A percentile compares a stretch with the other conserved stretches of the same genome.
Evolutionary conservation across 805 yeast species (phyloP).

Genomic region (Starmerella tilneyi): DNA sequence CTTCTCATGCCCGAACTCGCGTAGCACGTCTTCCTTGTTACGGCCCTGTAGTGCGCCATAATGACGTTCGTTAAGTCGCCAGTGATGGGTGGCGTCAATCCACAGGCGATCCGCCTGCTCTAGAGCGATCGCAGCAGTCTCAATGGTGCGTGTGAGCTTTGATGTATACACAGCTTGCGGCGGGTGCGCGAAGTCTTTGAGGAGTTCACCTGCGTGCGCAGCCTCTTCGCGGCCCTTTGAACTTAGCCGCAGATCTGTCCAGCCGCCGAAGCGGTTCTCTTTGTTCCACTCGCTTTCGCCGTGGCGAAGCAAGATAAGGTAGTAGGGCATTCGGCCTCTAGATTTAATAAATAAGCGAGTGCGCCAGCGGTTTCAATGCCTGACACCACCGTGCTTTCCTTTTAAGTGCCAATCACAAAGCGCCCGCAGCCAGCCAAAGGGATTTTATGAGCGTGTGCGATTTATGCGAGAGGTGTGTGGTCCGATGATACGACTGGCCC

Average conservation of each 20-base stretch:
- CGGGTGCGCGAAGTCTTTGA: slow-evolving; percentile 68
- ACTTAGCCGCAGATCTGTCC: slow-evolving; percentile 87
- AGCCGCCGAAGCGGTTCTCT: slow-evolving; percentile 93
- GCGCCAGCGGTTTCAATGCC: too few species aligned
- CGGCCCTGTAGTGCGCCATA: slow-evolving; percentile 98
- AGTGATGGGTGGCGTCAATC: slow-evolving; percentile 83
- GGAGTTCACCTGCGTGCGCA: slow-evolving; percentile 75
- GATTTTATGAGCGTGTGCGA: neutral
- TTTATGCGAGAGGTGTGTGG: neutral
- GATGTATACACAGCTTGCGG: slow-evolving; percentile 88
- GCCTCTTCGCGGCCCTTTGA: slow-evolving; percentile 83
- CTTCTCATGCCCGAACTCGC: slow-evolving; percentile 75
- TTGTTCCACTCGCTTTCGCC: slow-evolving; percentile 99
- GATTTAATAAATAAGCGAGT: neutral
- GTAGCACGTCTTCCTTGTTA: slow-evolving; percentile 87
- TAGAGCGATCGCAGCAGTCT: slow-evolving; percentile 89
- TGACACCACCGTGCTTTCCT: too few species aligned
- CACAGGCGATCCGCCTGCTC: slow-evolving; percentile 77
- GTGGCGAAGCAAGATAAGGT: slow-evolving; percentile 89
- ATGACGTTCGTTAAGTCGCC: slow-evolving; percentile 98
- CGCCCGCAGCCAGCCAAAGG: neutral
- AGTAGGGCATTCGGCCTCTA: slow-evolving; percentile 29
- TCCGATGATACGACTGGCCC: slow-evolving; percentile 5
- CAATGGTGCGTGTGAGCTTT: slow-evolving; percentile 83
- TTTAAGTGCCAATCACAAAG: neutral